phyloP scores from a whole-genome alignment of 1,284 basidiomycete species.

The Laetiporus sulphureus region DNA sequence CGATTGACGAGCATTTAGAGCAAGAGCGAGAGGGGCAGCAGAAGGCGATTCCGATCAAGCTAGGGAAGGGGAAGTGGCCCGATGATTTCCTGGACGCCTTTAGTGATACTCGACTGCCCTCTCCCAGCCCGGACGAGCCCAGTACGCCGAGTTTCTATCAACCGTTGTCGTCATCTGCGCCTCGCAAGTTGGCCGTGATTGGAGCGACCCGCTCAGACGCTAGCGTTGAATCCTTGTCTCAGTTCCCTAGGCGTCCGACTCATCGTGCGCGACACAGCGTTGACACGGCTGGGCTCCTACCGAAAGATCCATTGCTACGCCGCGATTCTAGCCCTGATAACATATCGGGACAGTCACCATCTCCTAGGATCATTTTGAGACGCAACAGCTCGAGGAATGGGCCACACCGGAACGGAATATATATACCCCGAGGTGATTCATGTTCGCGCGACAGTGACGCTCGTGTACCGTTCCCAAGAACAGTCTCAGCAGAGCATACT shows the following conservation, averaged over 20 bases:
- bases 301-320: conserved; percentile 46
- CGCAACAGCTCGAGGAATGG: conserved; percentile 49
- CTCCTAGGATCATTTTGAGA: conserved; percentile 44
- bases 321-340: conserved; percentile 54
- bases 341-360: conserved; percentile 25
- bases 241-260: conserved; percentile 45
- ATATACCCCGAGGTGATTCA: conserved; percentile 34
- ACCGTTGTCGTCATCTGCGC: conserved; percentile 44
- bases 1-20: conserved; percentile 21
- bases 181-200: conserved; percentile 50
- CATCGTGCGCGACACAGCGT: conserved; percentile 58
- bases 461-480: conserved; percentile 58
- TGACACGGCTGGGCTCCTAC: conserved; percentile 41
- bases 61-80: conserved; percentile 77
- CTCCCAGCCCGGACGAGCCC: conserved; percentile 18
- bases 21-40: conserved; percentile 19
- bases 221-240: conserved; percentile 38
- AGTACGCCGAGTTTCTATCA: conserved; percentile 20
- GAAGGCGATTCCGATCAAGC: conserved; percentile 35
- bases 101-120: conserved; percentile 24
- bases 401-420: conserved; percentile 40
- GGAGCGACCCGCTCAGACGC: conserved; percentile 38
- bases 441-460: conserved; percentile 25
- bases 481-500: conserved; percentile 41
- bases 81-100: conserved; percentile 70